A percentile compares a stretch with the other conserved stretches of the same genome.
These are phyloP conservation scores for Cordyceps cicadae DNA, from an alignment of 2,329 filamentous ascomycete genomes.

Conservation along the genomic window DNA sequence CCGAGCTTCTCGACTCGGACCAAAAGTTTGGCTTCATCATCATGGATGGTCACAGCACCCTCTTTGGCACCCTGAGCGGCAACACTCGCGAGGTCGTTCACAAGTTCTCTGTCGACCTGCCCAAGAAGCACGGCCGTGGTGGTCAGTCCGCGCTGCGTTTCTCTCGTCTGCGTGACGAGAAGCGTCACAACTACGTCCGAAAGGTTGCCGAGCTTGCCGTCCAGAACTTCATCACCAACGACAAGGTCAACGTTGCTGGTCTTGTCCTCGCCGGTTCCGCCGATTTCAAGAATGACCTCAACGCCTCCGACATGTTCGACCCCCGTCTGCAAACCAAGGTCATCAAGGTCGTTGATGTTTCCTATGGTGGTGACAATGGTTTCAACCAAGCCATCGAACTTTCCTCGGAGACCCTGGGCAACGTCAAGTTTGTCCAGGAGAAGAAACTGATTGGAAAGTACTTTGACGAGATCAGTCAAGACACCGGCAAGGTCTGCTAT, in stretches of 20 bases:
- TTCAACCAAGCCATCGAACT: conserved; percentile 99
- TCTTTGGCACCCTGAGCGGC: conserved; percentile 93
- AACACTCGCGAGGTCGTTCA: conserved; percentile 96
- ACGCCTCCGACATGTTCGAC: conserved; percentile 96
- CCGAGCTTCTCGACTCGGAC: conserved; percentile 94
- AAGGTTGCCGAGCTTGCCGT: conserved; percentile 97
- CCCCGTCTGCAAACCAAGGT: conserved; percentile 85
- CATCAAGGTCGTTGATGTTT: conserved; percentile 98
- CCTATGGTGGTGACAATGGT: conserved; percentile 96
- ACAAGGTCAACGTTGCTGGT: conserved; percentile 97
- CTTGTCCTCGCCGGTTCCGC: conserved; percentile 93
- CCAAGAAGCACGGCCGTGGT: conserved; percentile 99
- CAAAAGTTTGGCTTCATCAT: conserved; percentile 99
- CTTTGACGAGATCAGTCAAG: conserved; percentile 98
- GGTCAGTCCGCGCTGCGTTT: conserved; percentile 99
- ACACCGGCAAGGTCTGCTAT: conserved; percentile 95
- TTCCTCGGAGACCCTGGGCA: conserved; percentile 88
- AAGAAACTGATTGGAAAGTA: conserved; percentile 99
- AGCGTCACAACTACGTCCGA: conserved; percentile 99
- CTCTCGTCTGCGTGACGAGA: conserved; percentile 97
- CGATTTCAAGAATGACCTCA: conserved; percentile 99
- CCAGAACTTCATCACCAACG: conserved; percentile 96
- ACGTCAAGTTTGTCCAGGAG: conserved; percentile 99
- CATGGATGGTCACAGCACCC: conserved; percentile 98
- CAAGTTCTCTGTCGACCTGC: conserved; percentile 97